Evolutionary conservation across 345 rosid species (phyloP), one percentile per base, ranked within the genome.

Genomic region (Luvunga scandens): DNA sequence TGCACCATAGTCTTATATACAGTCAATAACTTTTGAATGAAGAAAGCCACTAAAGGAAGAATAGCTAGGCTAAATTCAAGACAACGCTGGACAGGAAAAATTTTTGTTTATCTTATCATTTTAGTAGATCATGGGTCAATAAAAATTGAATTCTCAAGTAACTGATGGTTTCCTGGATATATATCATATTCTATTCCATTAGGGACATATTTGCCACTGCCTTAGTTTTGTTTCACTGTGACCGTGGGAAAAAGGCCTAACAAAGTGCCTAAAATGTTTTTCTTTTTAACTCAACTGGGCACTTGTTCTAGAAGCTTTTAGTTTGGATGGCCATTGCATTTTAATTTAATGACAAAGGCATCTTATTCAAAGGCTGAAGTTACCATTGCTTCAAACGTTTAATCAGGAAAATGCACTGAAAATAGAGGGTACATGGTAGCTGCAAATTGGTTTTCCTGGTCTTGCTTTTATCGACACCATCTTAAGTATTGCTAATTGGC

Each of bases 321-420:
- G 5, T 10, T 48, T 48, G 19, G 16, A 48, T 48, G 53, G 50
- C 38, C n/a, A n/a, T n/a, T 34, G 1, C 25, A 42, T 60, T 75
- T 82, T 34, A 56, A 63, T 71, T 60, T 33, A 39, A 65, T 57
- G 25, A 5, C 56, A 22, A 48, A 28, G 33, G 21, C 36, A 66
- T 34, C 39, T 78, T 75, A 39, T 70, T 79, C 84, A 84, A 86
- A 95, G 98, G 87, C 72, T 84, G 98, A 95, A 88, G 82, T 84
- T 74, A 86, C 86, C 56, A 81, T 95, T 81, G 90, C 85, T 77
- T 89, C 89, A 27, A 92, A 86, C 83, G 82, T 91, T 68, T 77
- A 91, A 69, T 89, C 83, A 38, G 92, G 89, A 78, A 89, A 86
- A 81, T 85, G 86, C 82, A 83, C 92, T 83, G 57, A 69, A 66